Percentiles rank a stretch among this genome's conserved stretches.
phyloP scores from a whole-genome alignment of 2,329 filamentous ascomycete species.

The Alternaria atra region DNA sequence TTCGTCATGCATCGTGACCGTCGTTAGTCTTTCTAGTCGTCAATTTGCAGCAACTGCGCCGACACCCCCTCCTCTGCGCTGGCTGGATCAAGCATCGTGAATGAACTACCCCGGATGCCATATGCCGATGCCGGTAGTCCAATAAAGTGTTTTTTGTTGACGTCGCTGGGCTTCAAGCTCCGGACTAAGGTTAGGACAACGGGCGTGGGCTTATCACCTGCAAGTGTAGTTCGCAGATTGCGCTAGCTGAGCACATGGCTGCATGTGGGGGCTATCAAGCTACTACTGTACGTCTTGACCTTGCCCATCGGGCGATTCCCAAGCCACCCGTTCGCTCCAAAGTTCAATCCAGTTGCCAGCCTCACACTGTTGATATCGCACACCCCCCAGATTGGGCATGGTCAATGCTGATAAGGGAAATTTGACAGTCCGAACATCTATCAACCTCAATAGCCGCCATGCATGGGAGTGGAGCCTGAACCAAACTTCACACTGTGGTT shows the following conservation, averaged over 20 bases:
- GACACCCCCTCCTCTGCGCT: neutral
- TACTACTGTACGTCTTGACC: neutral
- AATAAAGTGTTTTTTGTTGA: conserved; percentile 5
- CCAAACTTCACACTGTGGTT: neutral
- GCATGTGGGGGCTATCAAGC: conserved; percentile 9
- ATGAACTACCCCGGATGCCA: conserved; percentile 2
- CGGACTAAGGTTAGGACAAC: conserved; percentile 1
- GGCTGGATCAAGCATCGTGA: conserved; percentile 3
- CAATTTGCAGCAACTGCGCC: conserved; percentile 1
- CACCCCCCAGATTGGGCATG: neutral
- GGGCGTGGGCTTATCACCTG: conserved; percentile 1
- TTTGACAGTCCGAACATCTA: conserved; percentile 7
- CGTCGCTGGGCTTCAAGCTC: conserved; percentile 5
- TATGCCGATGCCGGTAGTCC: neutral
- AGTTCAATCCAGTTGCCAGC: neutral
- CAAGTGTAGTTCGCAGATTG: conserved; percentile 4
- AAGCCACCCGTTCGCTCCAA: conserved; percentile 2
- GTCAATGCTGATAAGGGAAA: conserved; percentile 1
- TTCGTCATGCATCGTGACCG: conserved; percentile 7
- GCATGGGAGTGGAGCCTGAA: conserved; percentile 10
- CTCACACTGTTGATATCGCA: neutral
- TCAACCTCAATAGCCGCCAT: conserved; percentile 9
- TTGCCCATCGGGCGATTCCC: conserved; percentile 9
- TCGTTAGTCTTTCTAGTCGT: neutral
- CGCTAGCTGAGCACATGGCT: conserved; percentile 1